Conservation (phyloP, 2,329 filamentous ascomycete genomes). For the Pseudopyricularia cyperi region DNA sequence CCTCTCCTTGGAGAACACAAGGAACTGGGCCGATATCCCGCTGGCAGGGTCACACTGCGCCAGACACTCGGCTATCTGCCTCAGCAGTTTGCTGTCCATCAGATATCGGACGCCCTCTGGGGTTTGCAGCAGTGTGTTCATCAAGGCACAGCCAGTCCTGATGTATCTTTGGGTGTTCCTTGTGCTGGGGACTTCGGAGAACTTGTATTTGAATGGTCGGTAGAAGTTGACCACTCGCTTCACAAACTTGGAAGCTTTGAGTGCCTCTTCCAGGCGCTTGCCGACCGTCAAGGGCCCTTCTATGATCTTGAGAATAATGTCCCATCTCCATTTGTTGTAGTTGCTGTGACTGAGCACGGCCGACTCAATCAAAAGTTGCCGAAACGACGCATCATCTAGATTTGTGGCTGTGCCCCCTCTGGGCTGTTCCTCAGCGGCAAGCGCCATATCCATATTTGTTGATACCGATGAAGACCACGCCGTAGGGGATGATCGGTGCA, state of each 20-base stretch:
- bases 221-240: slow-evolving; percentile 93
- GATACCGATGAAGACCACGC: slow-evolving; percentile 18
- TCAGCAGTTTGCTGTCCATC: slow-evolving; percentile 79
- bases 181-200: slow-evolving; percentile 80
- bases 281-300: slow-evolving; percentile 85
- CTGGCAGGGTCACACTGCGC: slow-evolving; percentile 83
- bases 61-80: slow-evolving; percentile 89
- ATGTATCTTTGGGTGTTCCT: slow-evolving; percentile 92
- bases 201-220: slow-evolving; percentile 91
- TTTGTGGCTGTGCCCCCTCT: slow-evolving; percentile 35
- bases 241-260: slow-evolving; percentile 90
- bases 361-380: slow-evolving; percentile 59
- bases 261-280: slow-evolving; percentile 85
- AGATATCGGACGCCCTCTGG: slow-evolving; percentile 75
- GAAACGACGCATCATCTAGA: slow-evolving; percentile 49
- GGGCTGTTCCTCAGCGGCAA: slow-evolving; percentile 37
- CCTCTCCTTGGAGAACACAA: slow-evolving; percentile 77
- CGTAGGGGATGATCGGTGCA: slow-evolving; percentile 63
- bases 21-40: slow-evolving; percentile 65
- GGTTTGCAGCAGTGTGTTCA: slow-evolving; percentile 76
- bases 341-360: slow-evolving; percentile 82
- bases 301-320: slow-evolving; percentile 77
- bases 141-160: slow-evolving; percentile 73
- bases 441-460: not conserved
- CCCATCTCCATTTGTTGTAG: slow-evolving; percentile 96